Conservation (phyloP, 352 stramenopile genomes). For the Thraustochytrium sp. region DNA sequence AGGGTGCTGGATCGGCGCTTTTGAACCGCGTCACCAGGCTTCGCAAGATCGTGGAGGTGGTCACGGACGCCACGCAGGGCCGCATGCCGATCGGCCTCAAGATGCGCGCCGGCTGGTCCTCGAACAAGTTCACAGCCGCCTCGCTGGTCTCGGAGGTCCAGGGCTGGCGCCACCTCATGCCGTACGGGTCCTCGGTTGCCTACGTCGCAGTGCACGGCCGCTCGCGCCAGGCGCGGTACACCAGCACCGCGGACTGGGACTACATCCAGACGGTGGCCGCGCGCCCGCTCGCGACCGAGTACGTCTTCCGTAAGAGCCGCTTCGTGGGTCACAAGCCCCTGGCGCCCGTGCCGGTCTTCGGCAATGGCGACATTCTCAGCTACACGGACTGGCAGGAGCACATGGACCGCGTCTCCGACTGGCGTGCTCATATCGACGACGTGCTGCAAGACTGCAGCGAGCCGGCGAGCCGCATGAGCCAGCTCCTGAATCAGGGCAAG, state of each 20-base stretch:
- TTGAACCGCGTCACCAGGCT: constrained; percentile 86
- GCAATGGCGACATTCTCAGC: constrained; percentile 74
- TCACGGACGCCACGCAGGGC: constrained; percentile 64
- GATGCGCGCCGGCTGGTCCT: constrained; percentile 93
- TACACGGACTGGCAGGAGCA: constrained; percentile 65
- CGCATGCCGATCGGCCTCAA: constrained; percentile 87
- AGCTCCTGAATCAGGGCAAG: neutral
- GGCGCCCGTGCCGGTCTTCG: constrained; percentile 18
- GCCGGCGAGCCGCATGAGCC: neutral
- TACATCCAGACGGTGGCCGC: constrained; percentile 71
- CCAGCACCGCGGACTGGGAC: constrained; percentile 94
- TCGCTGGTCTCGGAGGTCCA: constrained; percentile 70
- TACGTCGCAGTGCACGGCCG: constrained; percentile 82
- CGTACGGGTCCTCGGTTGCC: neutral
- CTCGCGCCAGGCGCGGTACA: constrained; percentile 93
- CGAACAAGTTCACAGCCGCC: constrained; percentile 65
- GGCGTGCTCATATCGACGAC: neutral
- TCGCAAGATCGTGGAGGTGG: constrained; percentile 73
- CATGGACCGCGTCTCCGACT: constrained; percentile 9
- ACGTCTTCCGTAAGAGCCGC: neutral
- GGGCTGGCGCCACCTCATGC: constrained; percentile 21
- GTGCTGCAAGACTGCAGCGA: neutral
- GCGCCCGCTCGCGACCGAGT: constrained; percentile 15
- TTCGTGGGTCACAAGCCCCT: neutral
- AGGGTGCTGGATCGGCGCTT: constrained; percentile 79